These are phyloP conservation scores for Leccinum barrowsii DNA, from an alignment of 768 basidiomycete species.

Conservation along the genomic window DNA sequence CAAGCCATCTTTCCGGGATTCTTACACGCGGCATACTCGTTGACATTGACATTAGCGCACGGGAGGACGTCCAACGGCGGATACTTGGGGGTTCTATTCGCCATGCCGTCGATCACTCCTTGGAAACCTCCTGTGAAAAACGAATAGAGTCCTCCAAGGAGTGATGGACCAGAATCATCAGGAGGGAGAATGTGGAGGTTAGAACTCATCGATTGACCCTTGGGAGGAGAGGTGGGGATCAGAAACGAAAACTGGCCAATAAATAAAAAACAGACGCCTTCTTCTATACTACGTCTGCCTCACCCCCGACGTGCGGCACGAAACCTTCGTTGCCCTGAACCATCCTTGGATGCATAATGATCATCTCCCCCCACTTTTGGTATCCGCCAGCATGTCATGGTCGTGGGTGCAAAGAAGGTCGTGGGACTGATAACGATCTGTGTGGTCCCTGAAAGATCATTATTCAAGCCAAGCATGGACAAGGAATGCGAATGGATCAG, in stretches of 20 bases:
- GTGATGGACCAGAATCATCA: constrained; percentile 9
- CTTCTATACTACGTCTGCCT: constrained; percentile 12
- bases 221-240: neutral
- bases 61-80: constrained; percentile 29
- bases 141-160: constrained; percentile 8
- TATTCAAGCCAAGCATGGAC: neutral
- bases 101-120: constrained; percentile 7
- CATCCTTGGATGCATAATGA: constrained; percentile 8
- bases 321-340: neutral
- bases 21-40: constrained; percentile 23
- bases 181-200: constrained; percentile 20
- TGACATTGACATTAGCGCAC: constrained; percentile 34
- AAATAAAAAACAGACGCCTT: neutral
- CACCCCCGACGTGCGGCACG: constrained; percentile 14
- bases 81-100: constrained; percentile 15
- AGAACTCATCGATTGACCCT: constrained; percentile 9
- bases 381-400: neutral
- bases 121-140: constrained; percentile 12
- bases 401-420: neutral
- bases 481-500: neutral
- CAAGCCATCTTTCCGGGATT: constrained; percentile 31
- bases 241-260: neutral
- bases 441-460: neutral
- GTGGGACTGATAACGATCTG: neutral
- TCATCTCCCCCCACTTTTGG: constrained; percentile 14